phyloP scores from a whole-genome alignment of 371 early-diverging fungal species.

The Mortierella sp. region DNA sequence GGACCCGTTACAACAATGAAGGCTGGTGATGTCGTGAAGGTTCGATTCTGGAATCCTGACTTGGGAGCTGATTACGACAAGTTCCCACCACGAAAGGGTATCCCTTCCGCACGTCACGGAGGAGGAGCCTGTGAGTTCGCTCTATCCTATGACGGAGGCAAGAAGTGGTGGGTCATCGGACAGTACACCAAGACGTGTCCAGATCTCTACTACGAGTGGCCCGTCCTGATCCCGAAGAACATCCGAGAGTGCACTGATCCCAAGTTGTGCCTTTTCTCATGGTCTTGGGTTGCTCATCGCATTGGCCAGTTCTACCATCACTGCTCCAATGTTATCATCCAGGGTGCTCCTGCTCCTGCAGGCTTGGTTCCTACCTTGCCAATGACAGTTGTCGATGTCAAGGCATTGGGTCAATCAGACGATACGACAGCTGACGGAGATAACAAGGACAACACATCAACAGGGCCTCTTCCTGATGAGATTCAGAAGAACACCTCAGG shows the following conservation, averaged over 20 bases:
- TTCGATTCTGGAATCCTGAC: constrained; percentile 48
- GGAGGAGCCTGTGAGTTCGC: constrained; percentile 82
- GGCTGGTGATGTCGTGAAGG: constrained; percentile 47
- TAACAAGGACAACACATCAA: not conserved
- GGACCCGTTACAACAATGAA: constrained; percentile 36
- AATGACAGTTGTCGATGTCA: constrained; percentile 44
- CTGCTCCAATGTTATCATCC: constrained; percentile 43
- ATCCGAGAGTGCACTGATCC: constrained; percentile 36
- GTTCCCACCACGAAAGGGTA: constrained; percentile 22
- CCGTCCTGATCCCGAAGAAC: constrained; percentile 46
- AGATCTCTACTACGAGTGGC: constrained; percentile 56
- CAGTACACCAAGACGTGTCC: constrained; percentile 52
- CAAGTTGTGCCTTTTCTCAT: constrained; percentile 42
- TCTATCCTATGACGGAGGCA: constrained; percentile 70
- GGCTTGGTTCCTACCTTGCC: constrained; percentile 26
- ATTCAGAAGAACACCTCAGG: constrained; percentile 1
- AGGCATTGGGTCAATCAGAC: not conserved
- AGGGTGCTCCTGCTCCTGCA: not conserved
- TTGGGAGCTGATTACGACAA: constrained; percentile 8
- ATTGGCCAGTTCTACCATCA: constrained; percentile 51
- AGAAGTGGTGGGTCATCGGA: constrained; percentile 68
- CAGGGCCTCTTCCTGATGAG: constrained; percentile 24
- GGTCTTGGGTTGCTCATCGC: constrained; percentile 36
- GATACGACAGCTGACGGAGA: constrained; percentile 30
- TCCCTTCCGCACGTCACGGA: constrained; percentile 52